Evolutionary conservation across 768 basidiomycete species (phyloP).

Genomic region (Mycena olivaceomarginata): DNA sequence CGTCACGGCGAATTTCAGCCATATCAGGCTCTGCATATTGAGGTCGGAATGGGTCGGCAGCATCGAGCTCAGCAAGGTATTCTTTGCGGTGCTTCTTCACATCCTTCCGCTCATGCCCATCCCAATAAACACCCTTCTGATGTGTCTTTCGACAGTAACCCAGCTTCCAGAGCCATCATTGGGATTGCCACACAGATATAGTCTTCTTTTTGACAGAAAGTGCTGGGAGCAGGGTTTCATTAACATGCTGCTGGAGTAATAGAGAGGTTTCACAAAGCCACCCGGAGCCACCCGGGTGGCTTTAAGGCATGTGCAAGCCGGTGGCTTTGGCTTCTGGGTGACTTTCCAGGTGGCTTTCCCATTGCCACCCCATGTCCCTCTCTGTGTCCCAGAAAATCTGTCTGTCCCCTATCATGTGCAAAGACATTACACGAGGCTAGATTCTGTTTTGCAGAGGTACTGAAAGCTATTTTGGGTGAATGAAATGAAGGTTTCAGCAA

Average conservation of each 20-base stretch:
- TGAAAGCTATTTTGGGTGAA: too few species aligned
- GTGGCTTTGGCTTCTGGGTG: too few species aligned
- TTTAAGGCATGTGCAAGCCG: too few species aligned
- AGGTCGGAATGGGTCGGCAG: background rate
- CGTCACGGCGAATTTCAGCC: background rate
- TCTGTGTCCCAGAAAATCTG: too few species aligned
- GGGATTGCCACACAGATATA: background rate
- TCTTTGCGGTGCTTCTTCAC: constrained; percentile 10
- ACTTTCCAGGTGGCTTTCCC: too few species aligned
- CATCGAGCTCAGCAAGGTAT: constrained; percentile 12
- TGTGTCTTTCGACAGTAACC: constrained; percentile 9
- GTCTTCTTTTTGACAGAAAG: constrained; percentile 7
- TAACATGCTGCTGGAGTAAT: background rate
- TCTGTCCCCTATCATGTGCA: too few species aligned
- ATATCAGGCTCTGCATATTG: constrained; percentile 8
- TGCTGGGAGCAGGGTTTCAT: background rate
- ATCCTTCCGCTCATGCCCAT: constrained; percentile 13
- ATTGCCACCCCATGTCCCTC: too few species aligned
- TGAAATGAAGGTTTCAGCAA: too few species aligned
- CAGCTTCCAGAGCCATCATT: constrained; percentile 6
- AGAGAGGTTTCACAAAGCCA: too few species aligned
- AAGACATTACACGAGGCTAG: too few species aligned
- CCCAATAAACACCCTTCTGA: constrained; percentile 12
- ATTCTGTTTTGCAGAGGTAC: too few species aligned
- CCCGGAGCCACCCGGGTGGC: too few species aligned